Evolutionary conservation across 2,329 filamentous ascomycete species (phyloP), one percentile per base, ranked within the genome.

Genomic region (Aspergillus fischeri): DNA sequence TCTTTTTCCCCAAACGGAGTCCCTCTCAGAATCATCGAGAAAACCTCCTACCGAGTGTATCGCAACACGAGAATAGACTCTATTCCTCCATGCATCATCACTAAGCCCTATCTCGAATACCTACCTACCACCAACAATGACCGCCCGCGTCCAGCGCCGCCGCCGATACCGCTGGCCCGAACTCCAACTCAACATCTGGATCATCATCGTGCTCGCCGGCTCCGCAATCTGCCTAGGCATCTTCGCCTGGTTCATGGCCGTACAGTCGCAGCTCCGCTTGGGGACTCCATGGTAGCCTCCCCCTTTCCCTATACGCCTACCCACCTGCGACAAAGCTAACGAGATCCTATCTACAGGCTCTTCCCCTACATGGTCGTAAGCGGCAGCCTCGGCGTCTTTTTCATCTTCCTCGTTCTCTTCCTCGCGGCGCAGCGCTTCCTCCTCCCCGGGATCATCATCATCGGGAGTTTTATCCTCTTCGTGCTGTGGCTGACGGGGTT

Each of bases 181-280:
- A 70, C 76, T 83, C 51, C 84, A 86, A 65, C 78, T 88, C 62
- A 86, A 87, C 66, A 72, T 86, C 65, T 88, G 85, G 85, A 81
- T 84, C 53, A 81, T 87, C 63, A 76, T 86, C 63, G 85, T 87
- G 69, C 76, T 87, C 17, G 81, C 79, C 0, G 80, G 81, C 1
- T 83, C 83, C 10, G 78, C 81, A 27, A 80, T 80, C 53, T 80
- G 85, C 54, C 73, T 87, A 1, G 85, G 85, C 7, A 79, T 87
- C 47, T 86, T 83, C 65, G 80, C 83, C 20, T 80, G 80, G 71
- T 86, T 87, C 64, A 81, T 87, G 70, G 64, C 73, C 2, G 81
- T 85, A 24, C 85, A 87, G 70, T 74, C 79, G 42, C 77, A 80
- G 47, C 75, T 87, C 69, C 66, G 75, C 27, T 64, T 84, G 27